Conservation (phyloP, 805 yeast genomes). For the Kazachstania africana region DNA sequence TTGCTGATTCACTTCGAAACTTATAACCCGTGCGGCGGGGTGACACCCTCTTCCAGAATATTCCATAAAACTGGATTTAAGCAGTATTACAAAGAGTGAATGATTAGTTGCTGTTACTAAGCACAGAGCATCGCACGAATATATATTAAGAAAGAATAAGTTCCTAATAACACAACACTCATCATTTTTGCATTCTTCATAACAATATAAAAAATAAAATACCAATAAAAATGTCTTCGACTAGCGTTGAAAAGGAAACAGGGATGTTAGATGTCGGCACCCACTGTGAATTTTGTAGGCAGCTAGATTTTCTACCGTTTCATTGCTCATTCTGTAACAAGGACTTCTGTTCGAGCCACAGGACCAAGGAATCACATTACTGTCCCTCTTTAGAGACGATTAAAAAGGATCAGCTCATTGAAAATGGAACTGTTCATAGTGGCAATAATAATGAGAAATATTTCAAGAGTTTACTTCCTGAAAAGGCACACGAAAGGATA, state of each 20-base stretch:
- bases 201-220: too few species aligned
- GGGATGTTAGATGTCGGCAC: conserved; percentile 29
- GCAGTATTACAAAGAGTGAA: too few species aligned
- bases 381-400: conserved; percentile 13
- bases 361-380: conserved; percentile 19
- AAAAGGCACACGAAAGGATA: conserved; percentile 17
- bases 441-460: conserved; percentile 14
- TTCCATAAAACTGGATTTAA: too few species aligned
- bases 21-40: too few species aligned
- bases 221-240: not conserved
- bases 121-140: too few species aligned
- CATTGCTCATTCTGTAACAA: conserved; percentile 20
- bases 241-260: conserved; percentile 9
- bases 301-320: conserved; percentile 25
- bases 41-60: too few species aligned
- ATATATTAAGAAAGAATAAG: too few species aligned
- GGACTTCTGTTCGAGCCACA: conserved; percentile 22
- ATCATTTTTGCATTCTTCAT: too few species aligned
- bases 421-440: conserved; percentile 1
- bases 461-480: conserved; percentile 22
- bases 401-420: not conserved
- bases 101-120: too few species aligned
- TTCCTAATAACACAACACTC: too few species aligned
- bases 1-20: too few species aligned
- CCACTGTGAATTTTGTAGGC: conserved; percentile 23